These are phyloP conservation scores for Tolypocladium paradoxum DNA, from an alignment of 2,329 filamentous ascomycete genomes.

Conservation along the genomic window DNA sequence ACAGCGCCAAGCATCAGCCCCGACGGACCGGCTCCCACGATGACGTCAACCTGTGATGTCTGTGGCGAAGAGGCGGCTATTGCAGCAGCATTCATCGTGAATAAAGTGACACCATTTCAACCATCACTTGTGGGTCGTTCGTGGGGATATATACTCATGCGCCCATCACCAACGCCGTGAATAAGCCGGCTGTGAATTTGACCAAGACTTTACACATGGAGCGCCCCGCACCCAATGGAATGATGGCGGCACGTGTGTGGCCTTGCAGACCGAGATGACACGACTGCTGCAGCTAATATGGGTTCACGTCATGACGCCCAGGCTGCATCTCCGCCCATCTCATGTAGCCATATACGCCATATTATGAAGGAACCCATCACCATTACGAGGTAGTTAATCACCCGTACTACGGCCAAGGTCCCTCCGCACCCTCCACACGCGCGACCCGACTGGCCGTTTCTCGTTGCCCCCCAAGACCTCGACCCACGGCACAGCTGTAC, in stretches of 20 bases:
- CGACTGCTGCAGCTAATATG: not conserved
- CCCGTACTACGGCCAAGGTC: conserved; percentile 40
- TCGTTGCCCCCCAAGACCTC: conserved; percentile 44
- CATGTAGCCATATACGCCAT: not conserved
- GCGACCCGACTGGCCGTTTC: conserved; percentile 45
- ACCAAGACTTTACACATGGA: not conserved
- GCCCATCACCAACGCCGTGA: not conserved
- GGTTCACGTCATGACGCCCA: not conserved
- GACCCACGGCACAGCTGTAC: conserved; percentile 43
- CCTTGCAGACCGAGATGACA: not conserved
- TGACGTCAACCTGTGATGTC: conserved; percentile 19
- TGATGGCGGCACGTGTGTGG: not conserved
- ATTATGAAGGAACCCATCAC: not conserved
- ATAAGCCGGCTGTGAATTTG: not conserved
- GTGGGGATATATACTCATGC: no score
- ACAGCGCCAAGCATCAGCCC: conserved; percentile 33
- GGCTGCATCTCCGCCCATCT: not conserved
- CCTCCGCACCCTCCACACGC: conserved; percentile 53
- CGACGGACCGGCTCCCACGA: conserved; percentile 29
- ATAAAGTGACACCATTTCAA: not conserved
- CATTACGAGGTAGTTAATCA: conserved; percentile 7
- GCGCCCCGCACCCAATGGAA: not conserved
- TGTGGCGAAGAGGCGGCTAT: not conserved
- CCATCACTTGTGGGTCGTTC: not conserved
- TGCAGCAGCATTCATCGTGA: not conserved